Conservation (phyloP, 2,329 filamentous ascomycete species). For the Fusarium denticulatum region DNA sequence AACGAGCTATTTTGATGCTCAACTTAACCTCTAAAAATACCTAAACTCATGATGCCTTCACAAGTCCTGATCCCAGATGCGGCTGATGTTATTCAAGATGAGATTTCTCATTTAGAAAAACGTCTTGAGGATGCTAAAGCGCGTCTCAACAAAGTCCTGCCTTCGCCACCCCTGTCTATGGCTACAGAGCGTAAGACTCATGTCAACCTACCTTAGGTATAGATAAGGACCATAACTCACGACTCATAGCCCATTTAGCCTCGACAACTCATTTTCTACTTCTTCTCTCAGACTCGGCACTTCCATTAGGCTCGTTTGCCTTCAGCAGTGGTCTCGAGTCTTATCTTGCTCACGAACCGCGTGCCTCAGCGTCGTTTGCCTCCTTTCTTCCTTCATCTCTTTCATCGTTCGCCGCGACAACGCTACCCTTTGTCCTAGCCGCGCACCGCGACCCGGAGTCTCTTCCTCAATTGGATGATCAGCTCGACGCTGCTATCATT, state of each 20-base stretch:
- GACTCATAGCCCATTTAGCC: constrained; percentile 26
- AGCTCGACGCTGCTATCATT: constrained; percentile 77
- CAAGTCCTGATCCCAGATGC: constrained; percentile 29
- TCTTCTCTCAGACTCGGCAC: constrained; percentile 81
- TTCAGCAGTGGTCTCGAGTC: constrained; percentile 87
- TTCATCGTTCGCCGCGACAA: constrained; percentile 75
- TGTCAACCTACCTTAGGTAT: background rate
- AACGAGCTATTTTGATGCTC: constrained; percentile 24
- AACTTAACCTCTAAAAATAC: constrained; percentile 13
- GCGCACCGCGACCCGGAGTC: constrained; percentile 65
- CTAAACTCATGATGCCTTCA: constrained; percentile 41
- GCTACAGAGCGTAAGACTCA: constrained; percentile 30
- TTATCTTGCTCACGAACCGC: constrained; percentile 74
- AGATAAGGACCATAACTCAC: constrained; percentile 13
- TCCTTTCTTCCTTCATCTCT: constrained; percentile 77
- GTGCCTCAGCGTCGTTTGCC: constrained; percentile 60
- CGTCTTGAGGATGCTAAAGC: constrained; percentile 58
- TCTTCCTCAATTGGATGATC: constrained; percentile 73
- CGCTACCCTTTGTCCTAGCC: constrained; percentile 78
- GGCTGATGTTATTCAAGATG: constrained; percentile 54
- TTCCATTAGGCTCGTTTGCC: constrained; percentile 86
- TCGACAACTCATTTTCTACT: constrained; percentile 71
- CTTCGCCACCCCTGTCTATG: constrained; percentile 22
- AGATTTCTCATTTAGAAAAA: constrained; percentile 68
- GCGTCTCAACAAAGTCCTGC: constrained; percentile 52